phyloP scores from a whole-genome alignment of 2,329 filamentous ascomycete genomes.

The Acephala macrosclerotiorum region DNA sequence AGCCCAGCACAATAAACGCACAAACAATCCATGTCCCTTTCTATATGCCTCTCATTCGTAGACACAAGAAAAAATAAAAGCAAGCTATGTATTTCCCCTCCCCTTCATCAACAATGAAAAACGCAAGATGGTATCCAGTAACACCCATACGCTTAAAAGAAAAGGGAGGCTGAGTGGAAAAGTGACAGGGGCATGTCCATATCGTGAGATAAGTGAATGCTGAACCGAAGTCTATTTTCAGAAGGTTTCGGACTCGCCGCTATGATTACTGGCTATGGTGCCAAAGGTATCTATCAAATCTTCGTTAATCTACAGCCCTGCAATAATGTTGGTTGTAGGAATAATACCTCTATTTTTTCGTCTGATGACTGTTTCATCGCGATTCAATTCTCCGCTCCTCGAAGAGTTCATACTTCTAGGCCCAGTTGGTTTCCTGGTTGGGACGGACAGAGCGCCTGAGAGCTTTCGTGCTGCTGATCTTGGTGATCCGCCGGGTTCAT shows the following conservation, averaged over 20 bases:
- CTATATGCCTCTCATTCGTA: slow-evolving; percentile 23
- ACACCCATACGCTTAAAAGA: slow-evolving; percentile 11
- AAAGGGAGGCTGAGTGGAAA: slow-evolving; percentile 6
- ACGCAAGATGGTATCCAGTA: slow-evolving; percentile 24
- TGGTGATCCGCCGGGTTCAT: slow-evolving; percentile 35
- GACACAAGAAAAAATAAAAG: slow-evolving; percentile 18
- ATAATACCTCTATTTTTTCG: slow-evolving; percentile 61
- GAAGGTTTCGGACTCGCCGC: slow-evolving; percentile 59
- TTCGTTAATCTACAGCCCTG: slow-evolving; percentile 23
- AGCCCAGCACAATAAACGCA: slow-evolving; percentile 13
- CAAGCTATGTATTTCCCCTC: slow-evolving; percentile 4
- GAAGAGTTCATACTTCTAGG: slow-evolving; percentile 45
- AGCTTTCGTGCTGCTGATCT: slow-evolving; percentile 38
- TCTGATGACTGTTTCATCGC: slow-evolving; percentile 40
- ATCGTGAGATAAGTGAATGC: slow-evolving; percentile 31
- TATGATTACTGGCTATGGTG: slow-evolving; percentile 54
- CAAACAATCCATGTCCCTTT: slow-evolving; percentile 17
- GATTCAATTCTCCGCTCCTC: slow-evolving; percentile 39
- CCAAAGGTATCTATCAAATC: slow-evolving; percentile 60
- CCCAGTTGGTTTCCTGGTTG: slow-evolving; percentile 44
- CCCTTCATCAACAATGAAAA: neutral
- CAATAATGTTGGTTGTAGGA: neutral
- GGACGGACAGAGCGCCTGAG: slow-evolving; percentile 38
- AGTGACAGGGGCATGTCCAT: neutral
- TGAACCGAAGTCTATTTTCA: slow-evolving; percentile 40